Base-by-base conservation (phyloP, 805 yeast species). In the Wickerhamiella qilinensis region DNA sequence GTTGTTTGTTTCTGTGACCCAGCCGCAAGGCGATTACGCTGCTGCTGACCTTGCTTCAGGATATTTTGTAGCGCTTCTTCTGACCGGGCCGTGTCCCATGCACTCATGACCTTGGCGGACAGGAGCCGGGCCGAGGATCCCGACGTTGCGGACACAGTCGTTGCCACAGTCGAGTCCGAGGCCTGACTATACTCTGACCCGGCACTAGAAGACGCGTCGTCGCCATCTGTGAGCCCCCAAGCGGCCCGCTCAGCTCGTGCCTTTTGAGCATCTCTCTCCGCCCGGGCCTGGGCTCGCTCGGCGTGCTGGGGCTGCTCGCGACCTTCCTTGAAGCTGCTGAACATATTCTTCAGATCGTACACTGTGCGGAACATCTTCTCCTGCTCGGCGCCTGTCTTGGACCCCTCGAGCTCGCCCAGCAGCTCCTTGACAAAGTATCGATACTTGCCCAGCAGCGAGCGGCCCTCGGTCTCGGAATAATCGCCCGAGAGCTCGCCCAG, bases 311-410 rank as follows among this genome's bases (percentile, higher is more conserved):
- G 6, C 25, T 22, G 25, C 9, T 22, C 22, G 33, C 35, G 48
- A 25, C 40, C 42, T 18, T 39, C 42, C 31, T 51, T 41, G 39
- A 46, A 53, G 38, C 45, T 45, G 28, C 36, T 29, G 41, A 54
- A 54, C 58, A 54, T 54, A n/a, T 40, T 40, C 35, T 46, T 46
- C 15, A 54, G 43, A 29, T 54, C 58, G 3, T 43, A 41, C 8
- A 52, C 56, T 3, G 54, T 49, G 24, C 50, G 54, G 45, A 52
- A 52, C 44, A 52, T 46, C 35, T 54, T 56, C 38, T 48, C 52
- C 25, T 47, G 48, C 11, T 46, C 53, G 8, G 44, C 42, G 19
- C 45, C 52, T 19, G 43, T 41, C 14, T 53, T 48, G 7, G 56
- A 42, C 3, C 48, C 38, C 35, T 54, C 56, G 42, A 54, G 41